Base-by-base conservation (phyloP, 495 filamentous ascomycete species). In the Aspergillus taichungensis region DNA sequence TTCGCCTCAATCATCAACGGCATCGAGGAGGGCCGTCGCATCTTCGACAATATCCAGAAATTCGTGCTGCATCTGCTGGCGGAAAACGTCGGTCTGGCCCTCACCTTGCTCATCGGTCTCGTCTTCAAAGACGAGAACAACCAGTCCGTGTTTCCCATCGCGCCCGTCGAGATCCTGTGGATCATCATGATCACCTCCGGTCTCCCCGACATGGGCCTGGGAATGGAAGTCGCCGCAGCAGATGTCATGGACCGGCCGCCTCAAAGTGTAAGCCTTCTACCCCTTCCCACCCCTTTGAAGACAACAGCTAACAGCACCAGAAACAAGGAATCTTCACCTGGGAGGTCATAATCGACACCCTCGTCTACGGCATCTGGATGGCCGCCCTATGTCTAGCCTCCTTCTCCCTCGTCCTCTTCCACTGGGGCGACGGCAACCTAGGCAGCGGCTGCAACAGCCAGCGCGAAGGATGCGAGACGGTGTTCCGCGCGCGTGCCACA, bases 1-100 rank as follows among this genome's bases (percentile, higher is more conserved):
- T 94, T 94, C 54, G 86, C 85, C 10, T 83, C 78, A 2, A 92
- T 88, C 37, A 79, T 90, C 27, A 80, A 82, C 38, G 80, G 82
- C 6, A 77, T 86, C 36, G 78, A 84, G 51, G 83, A 87, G 54
- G 83, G 83, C 11, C 73, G 83, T 6, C 72, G 83, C 4, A 80
- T 85, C 48, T 86, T 86, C 48, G 82, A 86, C 59, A 87, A 86
- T 53, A 85, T 87, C 48, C 82, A 87, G 62, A 86, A 85, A 66
- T 86, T 85, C 59, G 74, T 87, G 12, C 67, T 87, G 48, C 83
- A 86, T 68, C 68, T 87, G 13, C 68, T 87, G 6, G 77, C 83
- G 0, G 77, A 85, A 51, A 88, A 88, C 54, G 79, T 87, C 37
- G 83, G 84, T 24, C 75, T 86, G 46, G 84, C 82, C 6, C 67